Base-by-base conservation (phyloP, 106 monocot genomes). In the Triglochin maritima region DNA sequence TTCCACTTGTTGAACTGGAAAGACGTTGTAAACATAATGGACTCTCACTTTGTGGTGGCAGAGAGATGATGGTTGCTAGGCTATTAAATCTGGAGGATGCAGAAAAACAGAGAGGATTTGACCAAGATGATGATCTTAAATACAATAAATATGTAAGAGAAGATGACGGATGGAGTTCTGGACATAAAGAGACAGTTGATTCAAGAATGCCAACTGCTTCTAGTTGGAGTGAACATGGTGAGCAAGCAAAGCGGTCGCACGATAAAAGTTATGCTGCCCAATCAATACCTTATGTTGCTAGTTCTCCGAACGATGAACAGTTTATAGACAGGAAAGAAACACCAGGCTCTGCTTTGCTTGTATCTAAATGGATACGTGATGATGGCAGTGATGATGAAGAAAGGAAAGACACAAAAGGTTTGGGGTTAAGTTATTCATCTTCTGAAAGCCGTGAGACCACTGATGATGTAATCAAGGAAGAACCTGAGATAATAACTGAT, bases 21-120 rank as follows among this genome's bases (percentile, higher is more conserved):
- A 84, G 86, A 71, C 84, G 98, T 7, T 99, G 98, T 60, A 86
- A 86, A 57, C 92, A 92, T 64, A 99, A 99, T 83, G 98, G 98
- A 4, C 70, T 99, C 12, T 99, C 98, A 50, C 81, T 92, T 41
- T 61, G 64, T 86, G 98, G 98, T 54, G 98, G 98, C 52, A 92
- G 81, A 78, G 86, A 99, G 62, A 86, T 84, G 77, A 99, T 99
- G 98, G 98, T 99, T 62, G 88, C 98, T 10, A 84, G 98, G 55
- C 63, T 99, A 69, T 89, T 99, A 15, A 78, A 80, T 82, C 81
- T 99, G 53, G 98, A 99, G 57, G 98, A 99, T 65, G 92, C 98
- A 63, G 96, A 99, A 75, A 86, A 81, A 71, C 84, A 78, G 66
- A 81, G 84, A 71, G 80, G 60, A 45, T 81, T 67, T 80, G 88